Base-by-base conservation (phyloP, 371 early-diverging fungal genomes). In the Circinella umbellata region DNA sequence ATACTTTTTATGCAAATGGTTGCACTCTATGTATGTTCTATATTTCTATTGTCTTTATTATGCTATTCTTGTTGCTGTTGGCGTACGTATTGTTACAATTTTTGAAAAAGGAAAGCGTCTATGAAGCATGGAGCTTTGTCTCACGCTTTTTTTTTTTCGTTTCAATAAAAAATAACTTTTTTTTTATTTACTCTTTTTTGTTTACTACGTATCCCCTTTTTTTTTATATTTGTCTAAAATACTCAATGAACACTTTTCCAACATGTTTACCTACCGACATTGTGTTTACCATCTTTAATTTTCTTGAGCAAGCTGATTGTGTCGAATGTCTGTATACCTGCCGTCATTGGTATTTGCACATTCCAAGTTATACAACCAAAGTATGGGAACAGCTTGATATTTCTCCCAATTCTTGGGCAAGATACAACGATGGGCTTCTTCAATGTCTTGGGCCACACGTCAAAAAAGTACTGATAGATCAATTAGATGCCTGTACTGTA, bases 221-320 rank as follows among this genome's bases (percentile, higher is more conserved):
- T 42, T 11, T 42, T 2, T 42, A 3, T 42, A 42, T 42, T 9
- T 42, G 42, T 11, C 2, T 2, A 27, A 27, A 27, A 27, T 42
- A 42, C 42, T 13, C 51, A 51, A 57, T 57, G 57, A 10, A 18
- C 34, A 1, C 10, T 34, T 57, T 57, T 57, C 57, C 57, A 34
- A 34, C 57, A 57, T 57, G n/a, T 57, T 34, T 57, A 34, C 57
- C 57, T 7, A 57, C 34, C 14, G 57, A 57, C 57, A 57, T 57
- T 57, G 57, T 57, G 4, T 57, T 10, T 18, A 13, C 20, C 11
- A 57, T 57, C 7, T 34, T 57, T 57, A 34, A 18, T 10, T 57
- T 17, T 34, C 6, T 57, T 34, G 57, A 57, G 1, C 57, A 57
- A 34, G 9, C 6, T 7, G 57, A 57, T 34, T 57, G 35, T 34